A percentile compares a stretch with the other conserved stretches of the same genome.
phyloP scores from a whole-genome alignment of 2,329 filamentous ascomycete genomes.

The Calonectria crousiana region DNA sequence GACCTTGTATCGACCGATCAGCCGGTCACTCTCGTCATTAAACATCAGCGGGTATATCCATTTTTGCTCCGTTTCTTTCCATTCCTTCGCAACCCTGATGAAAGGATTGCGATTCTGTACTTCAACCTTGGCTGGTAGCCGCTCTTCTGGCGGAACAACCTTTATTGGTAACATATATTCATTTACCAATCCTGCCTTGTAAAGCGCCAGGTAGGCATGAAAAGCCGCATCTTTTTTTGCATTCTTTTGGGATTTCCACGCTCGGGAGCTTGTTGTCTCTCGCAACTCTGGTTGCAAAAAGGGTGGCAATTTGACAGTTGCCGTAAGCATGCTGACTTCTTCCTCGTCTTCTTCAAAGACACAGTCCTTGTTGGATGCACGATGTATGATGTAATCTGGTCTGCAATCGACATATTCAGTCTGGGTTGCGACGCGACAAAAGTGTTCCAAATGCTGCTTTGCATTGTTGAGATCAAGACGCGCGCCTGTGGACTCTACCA shows the following conservation, averaged over 20 bases:
- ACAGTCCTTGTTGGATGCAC: constrained; percentile 36
- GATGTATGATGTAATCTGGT: constrained; percentile 75
- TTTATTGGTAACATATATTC: constrained; percentile 79
- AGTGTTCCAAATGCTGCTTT: constrained; percentile 82
- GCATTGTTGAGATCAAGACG: constrained; percentile 80
- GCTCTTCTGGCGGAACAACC: constrained; percentile 53
- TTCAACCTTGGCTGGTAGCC: constrained; percentile 51
- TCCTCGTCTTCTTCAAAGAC: constrained; percentile 5
- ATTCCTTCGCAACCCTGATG: constrained; percentile 56
- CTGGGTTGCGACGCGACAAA: constrained; percentile 74
- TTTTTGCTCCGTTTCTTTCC: constrained; percentile 47
- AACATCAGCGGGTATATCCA: constrained; percentile 50
- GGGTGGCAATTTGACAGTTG: constrained; percentile 77
- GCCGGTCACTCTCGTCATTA: constrained; percentile 46
- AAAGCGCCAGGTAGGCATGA: constrained; percentile 79
- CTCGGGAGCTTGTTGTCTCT: constrained; percentile 32
- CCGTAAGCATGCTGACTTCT: constrained; percentile 55
- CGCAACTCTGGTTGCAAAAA: constrained; percentile 67
- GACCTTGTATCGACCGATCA: constrained; percentile 55
- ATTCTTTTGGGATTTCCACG: constrained; percentile 79
- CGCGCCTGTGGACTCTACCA: constrained; percentile 65
- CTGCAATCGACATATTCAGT: constrained; percentile 71
- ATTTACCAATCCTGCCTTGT: constrained; percentile 79
- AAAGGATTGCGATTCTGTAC: constrained; percentile 61
- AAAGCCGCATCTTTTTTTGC: constrained; percentile 88